These are phyloP conservation scores for Magnolia changhungtana DNA, from an alignment of 164 flowering plant genomes.

Conservation along the genomic window DNA sequence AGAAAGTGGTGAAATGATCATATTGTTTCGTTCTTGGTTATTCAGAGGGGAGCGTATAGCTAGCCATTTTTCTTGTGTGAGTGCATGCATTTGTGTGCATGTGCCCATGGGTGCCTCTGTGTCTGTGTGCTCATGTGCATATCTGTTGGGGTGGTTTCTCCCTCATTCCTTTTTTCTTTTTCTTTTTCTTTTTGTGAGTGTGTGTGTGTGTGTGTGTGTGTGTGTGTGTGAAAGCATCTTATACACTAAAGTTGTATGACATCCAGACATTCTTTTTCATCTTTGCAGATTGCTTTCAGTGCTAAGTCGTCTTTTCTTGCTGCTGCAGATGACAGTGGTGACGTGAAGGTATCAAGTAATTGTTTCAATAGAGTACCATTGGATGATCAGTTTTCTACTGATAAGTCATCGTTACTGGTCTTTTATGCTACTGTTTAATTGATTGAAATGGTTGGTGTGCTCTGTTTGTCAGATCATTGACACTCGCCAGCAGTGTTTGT, in stretches of 20 bases:
- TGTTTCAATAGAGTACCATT: neutral
- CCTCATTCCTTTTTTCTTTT: too few relatives aligned
- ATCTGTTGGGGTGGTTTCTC: too few relatives aligned
- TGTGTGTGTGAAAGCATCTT: neutral
- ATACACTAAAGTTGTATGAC: slow-evolving; percentile 1
- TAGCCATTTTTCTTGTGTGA: too few relatives aligned
- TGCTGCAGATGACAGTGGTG: slow-evolving; percentile 89
- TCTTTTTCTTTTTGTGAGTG: too few relatives aligned
- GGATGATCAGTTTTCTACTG: neutral
- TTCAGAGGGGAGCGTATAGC: too few relatives aligned
- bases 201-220: too few relatives aligned
- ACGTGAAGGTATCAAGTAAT: slow-evolving; percentile 60
- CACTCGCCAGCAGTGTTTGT: slow-evolving; percentile 56
- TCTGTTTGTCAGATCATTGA: slow-evolving; percentile 71
- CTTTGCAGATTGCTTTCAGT: slow-evolving; percentile 69
- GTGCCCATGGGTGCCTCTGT: too few relatives aligned
- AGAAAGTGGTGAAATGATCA: too few relatives aligned
- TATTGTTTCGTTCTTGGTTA: too few relatives aligned
- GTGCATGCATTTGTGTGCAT: too few relatives aligned
- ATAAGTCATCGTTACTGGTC: neutral
- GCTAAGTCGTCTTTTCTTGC: slow-evolving; percentile 81
- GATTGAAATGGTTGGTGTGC: slow-evolving; percentile 13
- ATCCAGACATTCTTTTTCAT: slow-evolving; percentile 3
- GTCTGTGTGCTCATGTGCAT: too few relatives aligned
- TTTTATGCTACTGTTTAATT: slow-evolving; percentile 2